Percentiles rank a stretch among this genome's conserved stretches.
Evolutionary conservation across 768 basidiomycete species (phyloP).

Genomic region (Xanthoconium stramineum): DNA sequence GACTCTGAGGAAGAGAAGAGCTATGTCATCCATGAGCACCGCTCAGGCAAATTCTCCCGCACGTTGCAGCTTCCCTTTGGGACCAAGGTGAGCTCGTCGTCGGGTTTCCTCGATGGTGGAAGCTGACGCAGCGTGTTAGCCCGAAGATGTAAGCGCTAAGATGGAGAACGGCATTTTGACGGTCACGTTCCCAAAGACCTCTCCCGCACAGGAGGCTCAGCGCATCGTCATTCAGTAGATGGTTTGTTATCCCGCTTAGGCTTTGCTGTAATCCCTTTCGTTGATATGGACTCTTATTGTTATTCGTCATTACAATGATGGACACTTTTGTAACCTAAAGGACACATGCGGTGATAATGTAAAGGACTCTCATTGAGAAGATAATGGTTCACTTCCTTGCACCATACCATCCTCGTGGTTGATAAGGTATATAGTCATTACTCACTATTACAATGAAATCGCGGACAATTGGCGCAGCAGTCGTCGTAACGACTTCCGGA

Average conservation of each 20-base stretch:
- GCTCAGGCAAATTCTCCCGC: conserved; percentile 43
- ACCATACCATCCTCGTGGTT: too few species aligned
- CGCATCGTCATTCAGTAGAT: neutral
- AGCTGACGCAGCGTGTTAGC: conserved; percentile 21
- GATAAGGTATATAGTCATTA: too few species aligned
- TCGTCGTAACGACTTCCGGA: too few species aligned
- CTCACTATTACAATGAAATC: too few species aligned
- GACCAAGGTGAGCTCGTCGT: conserved; percentile 36
- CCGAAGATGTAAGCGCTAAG: conserved; percentile 44
- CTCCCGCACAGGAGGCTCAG: conserved; percentile 23
- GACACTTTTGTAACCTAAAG: too few species aligned
- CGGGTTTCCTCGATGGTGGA: neutral
- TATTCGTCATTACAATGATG: too few species aligned
- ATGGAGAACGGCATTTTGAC: conserved; percentile 47
- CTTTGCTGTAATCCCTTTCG: too few species aligned
- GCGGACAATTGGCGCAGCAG: too few species aligned
- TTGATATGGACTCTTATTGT: too few species aligned
- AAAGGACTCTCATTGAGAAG: too few species aligned
- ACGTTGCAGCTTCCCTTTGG: conserved; percentile 45
- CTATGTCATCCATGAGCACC: conserved; percentile 43
- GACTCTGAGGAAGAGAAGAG: conserved; percentile 33
- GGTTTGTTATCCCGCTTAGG: neutral
- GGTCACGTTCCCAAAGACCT: conserved; percentile 45
- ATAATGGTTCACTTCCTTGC: too few species aligned
- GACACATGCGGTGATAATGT: too few species aligned